Base-by-base conservation (phyloP, 2,329 filamentous ascomycete species). In the Penicillium sp. region DNA sequence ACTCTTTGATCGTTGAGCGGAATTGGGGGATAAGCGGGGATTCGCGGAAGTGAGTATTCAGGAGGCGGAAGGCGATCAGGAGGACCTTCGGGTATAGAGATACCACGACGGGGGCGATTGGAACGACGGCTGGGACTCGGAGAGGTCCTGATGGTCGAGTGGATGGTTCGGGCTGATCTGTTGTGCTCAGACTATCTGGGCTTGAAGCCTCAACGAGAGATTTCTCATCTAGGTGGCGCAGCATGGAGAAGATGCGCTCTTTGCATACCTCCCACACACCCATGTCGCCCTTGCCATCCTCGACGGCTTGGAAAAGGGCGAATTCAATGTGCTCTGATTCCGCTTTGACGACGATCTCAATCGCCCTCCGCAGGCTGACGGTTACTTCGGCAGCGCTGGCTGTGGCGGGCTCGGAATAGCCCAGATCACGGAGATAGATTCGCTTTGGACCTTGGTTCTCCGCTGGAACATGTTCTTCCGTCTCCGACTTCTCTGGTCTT, bases 1-100 rank as follows among this genome's bases (percentile, higher is more conserved):
- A 71, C 2, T 69, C 64, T 53, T 73, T 74, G 59, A 79, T 74
- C 0, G 67, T 71, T 10, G 75, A 66, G 11, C 76, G 72, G 49
- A 79, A 72, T 55, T 76, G 68, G n/a, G 69, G 60, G 52, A 75
- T 71, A 25, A 77, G 69, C 4, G 65, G 69, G 1, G 77, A 79
- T 10, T 70, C 68, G 0, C 77, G 76, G 60, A 74, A 76, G 53
- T 76, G 66, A 8, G 68, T 65, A 53, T 72, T 74, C 19, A 78
- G 68, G 6, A 78, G 63, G 16, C 72, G 72, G 33, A 79, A 73
- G 4, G 75, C 75, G 36, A 72, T 62, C 5, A 78, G 70, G 19
- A 77, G 72, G 21, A 73, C 70, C n/a, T 67, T 67, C 5, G 76
- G 75, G 60, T 79, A 80, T 10, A 77, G 64, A n/a, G 63, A 64